Conservation (phyloP, 2,329 filamentous ascomycete genomes). For the Trichoderma sp. region DNA sequence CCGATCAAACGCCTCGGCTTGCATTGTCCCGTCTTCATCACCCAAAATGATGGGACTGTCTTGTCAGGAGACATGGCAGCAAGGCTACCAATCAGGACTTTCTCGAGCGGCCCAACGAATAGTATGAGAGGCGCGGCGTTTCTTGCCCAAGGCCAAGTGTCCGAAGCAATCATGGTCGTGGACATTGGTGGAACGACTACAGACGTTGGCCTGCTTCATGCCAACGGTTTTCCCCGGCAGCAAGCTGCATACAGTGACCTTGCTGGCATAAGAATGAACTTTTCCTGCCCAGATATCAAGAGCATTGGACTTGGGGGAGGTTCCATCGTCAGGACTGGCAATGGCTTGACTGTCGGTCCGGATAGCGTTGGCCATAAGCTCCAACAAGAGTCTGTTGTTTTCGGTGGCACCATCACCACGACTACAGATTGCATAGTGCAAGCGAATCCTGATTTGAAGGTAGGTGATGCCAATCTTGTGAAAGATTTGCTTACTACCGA, state of each 20-base stretch:
- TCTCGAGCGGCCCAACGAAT: slow-evolving; percentile 65
- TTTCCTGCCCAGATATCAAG: slow-evolving; percentile 58
- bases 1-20: slow-evolving; percentile 54
- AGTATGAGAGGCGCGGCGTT: slow-evolving; percentile 65
- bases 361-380: slow-evolving; percentile 64
- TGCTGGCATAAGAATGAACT: slow-evolving; percentile 64
- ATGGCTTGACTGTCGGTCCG: slow-evolving; percentile 54
- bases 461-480: slow-evolving; percentile 47
- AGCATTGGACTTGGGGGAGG: slow-evolving; percentile 63
- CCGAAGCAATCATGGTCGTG: slow-evolving; percentile 57
- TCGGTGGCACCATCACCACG: slow-evolving; percentile 58
- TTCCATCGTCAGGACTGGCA: slow-evolving; percentile 51
- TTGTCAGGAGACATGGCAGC: slow-evolving; percentile 56
- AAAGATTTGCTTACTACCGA: slow-evolving; percentile 35
- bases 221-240: slow-evolving; percentile 64
- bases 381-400: slow-evolving; percentile 54
- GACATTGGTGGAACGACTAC: slow-evolving; percentile 69
- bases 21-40: slow-evolving; percentile 59
- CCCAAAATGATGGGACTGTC: slow-evolving; percentile 65
- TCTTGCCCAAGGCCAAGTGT: slow-evolving; percentile 45
- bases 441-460: slow-evolving; percentile 35
- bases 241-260: slow-evolving; percentile 63
- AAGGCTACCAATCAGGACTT: slow-evolving; percentile 60
- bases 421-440: slow-evolving; percentile 57
- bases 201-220: slow-evolving; percentile 62